These are phyloP conservation scores for Tulasnella sp. DNA, from an alignment of 768 basidiomycete species.

Conservation along the genomic window DNA sequence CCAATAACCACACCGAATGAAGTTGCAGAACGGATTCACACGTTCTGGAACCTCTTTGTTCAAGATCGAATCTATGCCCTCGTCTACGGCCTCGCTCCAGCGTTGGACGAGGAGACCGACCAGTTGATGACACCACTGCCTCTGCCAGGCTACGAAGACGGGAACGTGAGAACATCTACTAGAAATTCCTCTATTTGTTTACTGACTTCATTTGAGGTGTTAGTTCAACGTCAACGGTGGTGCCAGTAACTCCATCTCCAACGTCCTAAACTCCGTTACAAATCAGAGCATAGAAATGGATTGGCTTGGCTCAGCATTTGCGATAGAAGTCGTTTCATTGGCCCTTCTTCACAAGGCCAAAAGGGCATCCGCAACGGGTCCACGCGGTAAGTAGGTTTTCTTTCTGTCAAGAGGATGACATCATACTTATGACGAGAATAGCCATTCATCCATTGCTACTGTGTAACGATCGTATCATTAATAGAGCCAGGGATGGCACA, in stretches of 20 bases:
- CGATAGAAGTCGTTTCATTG: neutral
- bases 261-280: neutral
- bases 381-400: neutral
- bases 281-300: too few relatives aligned
- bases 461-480: neutral
- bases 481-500: neutral
- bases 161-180: neutral
- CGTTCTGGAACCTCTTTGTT: conserved; percentile 6
- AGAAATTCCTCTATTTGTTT: neutral
- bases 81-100: neutral
- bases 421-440: neutral
- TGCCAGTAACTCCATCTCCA: neutral
- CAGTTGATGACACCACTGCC: neutral
- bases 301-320: neutral
- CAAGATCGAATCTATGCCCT: neutral
- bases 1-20: neutral
- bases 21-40: neutral
- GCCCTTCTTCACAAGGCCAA: neutral
- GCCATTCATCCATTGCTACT: neutral
- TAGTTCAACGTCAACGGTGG: neutral
- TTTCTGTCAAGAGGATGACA: neutral
- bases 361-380: neutral
- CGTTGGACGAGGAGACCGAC: neutral
- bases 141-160: neutral
- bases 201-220: neutral